phyloP scores from a whole-genome alignment of 106 monocot species.

The Dioscorea dumetorum region DNA sequence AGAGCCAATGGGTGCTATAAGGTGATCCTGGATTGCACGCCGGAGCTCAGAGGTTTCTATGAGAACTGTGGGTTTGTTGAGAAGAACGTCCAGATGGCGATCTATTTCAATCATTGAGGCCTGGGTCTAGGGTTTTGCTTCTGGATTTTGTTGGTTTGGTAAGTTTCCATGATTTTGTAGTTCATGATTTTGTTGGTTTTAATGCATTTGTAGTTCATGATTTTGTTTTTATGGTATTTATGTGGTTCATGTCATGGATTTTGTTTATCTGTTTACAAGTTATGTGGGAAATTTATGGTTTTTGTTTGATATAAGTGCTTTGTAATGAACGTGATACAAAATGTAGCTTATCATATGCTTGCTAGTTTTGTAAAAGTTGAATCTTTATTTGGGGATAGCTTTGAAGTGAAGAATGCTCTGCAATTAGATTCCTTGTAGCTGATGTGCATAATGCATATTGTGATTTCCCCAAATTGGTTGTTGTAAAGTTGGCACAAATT shows the following conservation, averaged over 20 bases:
- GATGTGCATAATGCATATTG: too few relatives aligned
- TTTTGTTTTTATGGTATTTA: neutral
- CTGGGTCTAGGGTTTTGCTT: neutral
- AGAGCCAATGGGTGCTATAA: conserved; percentile 69
- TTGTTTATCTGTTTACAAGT: neutral
- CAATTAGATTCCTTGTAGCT: too few relatives aligned
- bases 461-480: too few relatives aligned
- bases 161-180: neutral
- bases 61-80: conserved; percentile 73
- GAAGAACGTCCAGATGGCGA: conserved; percentile 86
- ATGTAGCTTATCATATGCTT: neutral
- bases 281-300: neutral
- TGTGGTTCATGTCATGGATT: neutral
- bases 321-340: neutral
- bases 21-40: conserved; percentile 81
- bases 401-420: too few relatives aligned
- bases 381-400: too few relatives aligned
- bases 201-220: neutral
- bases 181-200: neutral
- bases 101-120: conserved; percentile 38
- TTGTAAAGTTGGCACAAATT: too few relatives aligned
- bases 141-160: neutral
- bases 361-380: neutral
- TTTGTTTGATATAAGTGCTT: neutral
- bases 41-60: conserved; percentile 53